phyloP scores from a whole-genome alignment of 2,329 filamentous ascomycete genomes.

The Neoascochyta sp. region DNA sequence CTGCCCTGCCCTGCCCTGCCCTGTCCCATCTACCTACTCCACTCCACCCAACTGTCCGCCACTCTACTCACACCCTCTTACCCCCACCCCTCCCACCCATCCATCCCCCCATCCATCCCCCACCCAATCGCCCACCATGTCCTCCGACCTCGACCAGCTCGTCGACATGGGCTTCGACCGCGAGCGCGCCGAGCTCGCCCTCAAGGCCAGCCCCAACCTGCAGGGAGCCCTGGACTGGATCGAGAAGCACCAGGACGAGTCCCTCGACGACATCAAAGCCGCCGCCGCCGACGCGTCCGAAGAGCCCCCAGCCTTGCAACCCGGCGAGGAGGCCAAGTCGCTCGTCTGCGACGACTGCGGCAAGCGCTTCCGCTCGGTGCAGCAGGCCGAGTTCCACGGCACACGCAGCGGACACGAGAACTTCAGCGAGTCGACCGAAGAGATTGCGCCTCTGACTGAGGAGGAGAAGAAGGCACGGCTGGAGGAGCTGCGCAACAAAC shows the following conservation, averaged over 20 bases:
- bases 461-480: constrained; percentile 84
- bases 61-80: not conserved
- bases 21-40: no score
- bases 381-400: constrained; percentile 85
- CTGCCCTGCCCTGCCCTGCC: no score
- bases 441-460: constrained; percentile 83
- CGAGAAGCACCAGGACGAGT: constrained; percentile 83
- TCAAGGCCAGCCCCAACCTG: constrained; percentile 77
- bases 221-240: constrained; percentile 93
- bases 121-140: constrained; percentile 33
- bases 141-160: constrained; percentile 58
- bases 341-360: constrained; percentile 93
- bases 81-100: constrained; percentile 2
- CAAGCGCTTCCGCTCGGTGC: constrained; percentile 80
- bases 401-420: constrained; percentile 85
- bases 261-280: constrained; percentile 71
- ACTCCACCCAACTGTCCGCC: not conserved
- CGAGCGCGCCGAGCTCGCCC: constrained; percentile 74
- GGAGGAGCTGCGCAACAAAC: constrained; percentile 66
- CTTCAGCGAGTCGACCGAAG: constrained; percentile 90
- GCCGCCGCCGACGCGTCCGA: constrained; percentile 37
- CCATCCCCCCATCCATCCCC: constrained; percentile 3
- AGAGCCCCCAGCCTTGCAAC: constrained; percentile 63
- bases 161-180: constrained; percentile 75
- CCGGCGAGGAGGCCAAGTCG: constrained; percentile 70